A percentile compares a stretch with the other conserved stretches of the same genome.
These are phyloP conservation scores for Clarireedia homoeocarpa DNA, from an alignment of 2,329 filamentous ascomycete genomes.

Conservation along the genomic window DNA sequence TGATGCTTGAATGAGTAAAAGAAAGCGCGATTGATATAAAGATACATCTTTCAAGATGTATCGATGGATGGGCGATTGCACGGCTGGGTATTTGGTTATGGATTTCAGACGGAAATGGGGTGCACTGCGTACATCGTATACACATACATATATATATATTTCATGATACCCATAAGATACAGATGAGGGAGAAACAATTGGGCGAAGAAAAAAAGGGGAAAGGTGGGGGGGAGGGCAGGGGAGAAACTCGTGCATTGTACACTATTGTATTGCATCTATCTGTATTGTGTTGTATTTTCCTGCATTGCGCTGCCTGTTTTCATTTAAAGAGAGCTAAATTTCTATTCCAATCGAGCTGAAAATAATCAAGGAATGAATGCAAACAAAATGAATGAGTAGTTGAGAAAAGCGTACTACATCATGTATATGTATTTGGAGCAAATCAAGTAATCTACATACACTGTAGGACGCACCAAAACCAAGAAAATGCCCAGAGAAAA, in stretches of 20 bases:
- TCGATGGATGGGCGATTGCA: no score
- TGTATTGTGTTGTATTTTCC: neutral
- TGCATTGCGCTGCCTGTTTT: neutral
- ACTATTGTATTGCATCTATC: neutral
- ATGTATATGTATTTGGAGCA: neutral
- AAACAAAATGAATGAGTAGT: neutral
- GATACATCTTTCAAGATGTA: no score
- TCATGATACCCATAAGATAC: neutral
- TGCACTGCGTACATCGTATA: neutral
- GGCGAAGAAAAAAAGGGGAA: neutral
- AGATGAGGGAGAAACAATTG: neutral
- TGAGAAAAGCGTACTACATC: neutral
- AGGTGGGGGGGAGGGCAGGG: neutral
- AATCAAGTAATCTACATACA: no score
- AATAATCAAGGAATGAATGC: neutral
- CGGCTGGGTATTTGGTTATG: no score
- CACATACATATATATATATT: slow-evolving; percentile 1
- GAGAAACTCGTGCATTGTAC: neutral
- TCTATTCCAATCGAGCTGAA: neutral
- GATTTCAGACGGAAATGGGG: neutral
- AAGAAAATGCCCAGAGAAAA: no score
- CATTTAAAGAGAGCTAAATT: neutral
- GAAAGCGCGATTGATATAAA: no score
- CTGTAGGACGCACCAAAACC: no score
- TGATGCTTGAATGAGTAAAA: slow-evolving; percentile 1